phyloP scores from a whole-genome alignment of 306 rosid genomes.

The Pyrus bretschneideri region DNA sequence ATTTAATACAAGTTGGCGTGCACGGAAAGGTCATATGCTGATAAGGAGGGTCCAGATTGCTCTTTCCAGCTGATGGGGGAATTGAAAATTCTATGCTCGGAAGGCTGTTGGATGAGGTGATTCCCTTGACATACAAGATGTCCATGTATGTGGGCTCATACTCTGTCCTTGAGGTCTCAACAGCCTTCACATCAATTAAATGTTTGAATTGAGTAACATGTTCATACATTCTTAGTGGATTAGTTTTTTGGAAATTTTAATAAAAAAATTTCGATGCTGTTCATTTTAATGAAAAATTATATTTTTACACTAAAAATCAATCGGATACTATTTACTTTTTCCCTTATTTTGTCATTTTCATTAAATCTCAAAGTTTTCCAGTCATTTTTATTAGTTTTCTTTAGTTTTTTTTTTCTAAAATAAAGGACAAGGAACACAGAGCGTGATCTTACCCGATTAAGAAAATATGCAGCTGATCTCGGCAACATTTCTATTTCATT shows the following conservation, averaged over 20 bases:
- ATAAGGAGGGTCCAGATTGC: conserved; percentile 25
- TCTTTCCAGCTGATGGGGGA: conserved; percentile 30
- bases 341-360: no score
- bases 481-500: conserved; percentile 4
- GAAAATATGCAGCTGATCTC: conserved; percentile 55
- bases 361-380: no score
- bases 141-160: conserved; percentile 63
- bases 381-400: no score
- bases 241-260: background rate
- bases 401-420: background rate
- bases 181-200: conserved; percentile 38
- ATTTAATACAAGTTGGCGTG: no score
- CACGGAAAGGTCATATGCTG: conserved; percentile 27
- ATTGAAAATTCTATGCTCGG: conserved; percentile 52
- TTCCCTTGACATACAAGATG: conserved; percentile 71
- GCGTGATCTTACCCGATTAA: conserved; percentile 48
- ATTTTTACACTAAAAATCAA: no score
- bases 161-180: conserved; percentile 51
- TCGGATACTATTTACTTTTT: no score
- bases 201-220: background rate
- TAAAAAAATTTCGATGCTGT: no score
- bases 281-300: no score
- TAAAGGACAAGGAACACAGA: conserved; percentile 8
- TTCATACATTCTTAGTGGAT: background rate
- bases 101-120: conserved; percentile 49